Percentiles rank a stretch among this genome's conserved stretches.
Evolutionary conservation across 495 filamentous ascomycete genomes (phyloP).

Genomic region (Aspergillus avenaceus): DNA sequence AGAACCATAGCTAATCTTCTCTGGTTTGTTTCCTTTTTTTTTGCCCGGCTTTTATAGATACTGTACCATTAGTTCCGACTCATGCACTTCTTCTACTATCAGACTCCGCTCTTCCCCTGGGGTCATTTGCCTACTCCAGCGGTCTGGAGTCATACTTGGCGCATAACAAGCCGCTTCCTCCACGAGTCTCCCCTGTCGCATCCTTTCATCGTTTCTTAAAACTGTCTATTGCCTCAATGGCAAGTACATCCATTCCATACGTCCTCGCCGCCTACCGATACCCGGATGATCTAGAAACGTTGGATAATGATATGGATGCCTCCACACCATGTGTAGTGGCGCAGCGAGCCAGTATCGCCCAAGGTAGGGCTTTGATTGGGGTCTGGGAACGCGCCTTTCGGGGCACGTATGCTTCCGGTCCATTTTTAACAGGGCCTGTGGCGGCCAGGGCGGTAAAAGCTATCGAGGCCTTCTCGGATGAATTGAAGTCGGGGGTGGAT

Average conservation of each 20-base stretch:
- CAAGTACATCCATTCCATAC: constrained; percentile 79
- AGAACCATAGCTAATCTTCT: not conserved
- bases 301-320: constrained; percentile 87
- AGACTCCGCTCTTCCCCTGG: constrained; percentile 91
- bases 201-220: constrained; percentile 72
- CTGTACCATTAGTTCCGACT: constrained; percentile 19
- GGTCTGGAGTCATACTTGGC: constrained; percentile 92
- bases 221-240: constrained; percentile 72
- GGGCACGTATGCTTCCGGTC: constrained; percentile 22
- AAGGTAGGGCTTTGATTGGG: constrained; percentile 77
- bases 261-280: constrained; percentile 68
- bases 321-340: constrained; percentile 82
- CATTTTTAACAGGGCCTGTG: constrained; percentile 1
- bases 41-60: too few species aligned
- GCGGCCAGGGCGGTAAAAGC: constrained; percentile 22
- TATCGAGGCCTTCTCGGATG: constrained; percentile 36
- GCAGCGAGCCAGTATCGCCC: constrained; percentile 74
- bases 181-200: constrained; percentile 27
- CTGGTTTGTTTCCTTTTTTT: not conserved
- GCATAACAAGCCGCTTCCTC: constrained; percentile 55
- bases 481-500: constrained; percentile 29
- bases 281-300: constrained; percentile 49
- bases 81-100: constrained; percentile 89
- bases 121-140: constrained; percentile 94
- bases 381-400: constrained; percentile 84